Conservation (phyloP, 2,329 filamentous ascomycete species). For the Xylaria sp. region DNA sequence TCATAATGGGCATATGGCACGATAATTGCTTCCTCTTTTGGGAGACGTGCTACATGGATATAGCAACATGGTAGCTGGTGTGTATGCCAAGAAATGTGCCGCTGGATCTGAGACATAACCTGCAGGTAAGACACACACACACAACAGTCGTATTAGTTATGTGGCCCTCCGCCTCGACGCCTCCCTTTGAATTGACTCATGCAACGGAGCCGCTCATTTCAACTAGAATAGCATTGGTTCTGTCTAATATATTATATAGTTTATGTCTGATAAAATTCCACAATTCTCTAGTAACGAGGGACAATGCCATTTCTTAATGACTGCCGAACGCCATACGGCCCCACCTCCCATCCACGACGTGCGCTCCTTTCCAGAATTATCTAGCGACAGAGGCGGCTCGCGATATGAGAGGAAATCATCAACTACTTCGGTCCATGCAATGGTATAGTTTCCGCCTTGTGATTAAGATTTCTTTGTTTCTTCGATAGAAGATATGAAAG, state of each 20-base stretch:
- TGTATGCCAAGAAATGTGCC: background rate
- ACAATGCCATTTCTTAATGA: slow-evolving; percentile 13
- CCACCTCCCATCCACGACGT: slow-evolving; percentile 6
- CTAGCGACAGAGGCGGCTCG: slow-evolving; percentile 2
- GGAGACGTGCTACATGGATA: background rate
- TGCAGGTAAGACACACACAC: background rate
- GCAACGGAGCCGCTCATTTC: background rate
- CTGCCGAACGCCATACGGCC: slow-evolving; percentile 14
- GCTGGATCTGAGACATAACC: background rate
- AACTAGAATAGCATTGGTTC: background rate
- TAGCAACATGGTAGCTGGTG: background rate
- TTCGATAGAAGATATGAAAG: slow-evolving; percentile 80
- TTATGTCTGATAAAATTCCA: background rate
- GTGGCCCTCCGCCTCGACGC: background rate
- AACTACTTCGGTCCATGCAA: slow-evolving; percentile 14
- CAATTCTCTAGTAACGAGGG: slow-evolving; percentile 19
- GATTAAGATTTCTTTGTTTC: slow-evolving; percentile 26
- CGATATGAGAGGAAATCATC: slow-evolving; percentile 11
- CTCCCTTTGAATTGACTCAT: background rate
- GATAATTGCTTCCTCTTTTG: background rate
- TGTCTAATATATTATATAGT: slow-evolving; percentile 19
- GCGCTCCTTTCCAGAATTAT: slow-evolving; percentile 23
- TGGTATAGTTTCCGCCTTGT: slow-evolving; percentile 7
- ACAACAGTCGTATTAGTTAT: background rate
- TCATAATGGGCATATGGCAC: background rate